Evolutionary conservation across 345 rosid genomes (phyloP).

Genomic region (Clausena lansium): DNA sequence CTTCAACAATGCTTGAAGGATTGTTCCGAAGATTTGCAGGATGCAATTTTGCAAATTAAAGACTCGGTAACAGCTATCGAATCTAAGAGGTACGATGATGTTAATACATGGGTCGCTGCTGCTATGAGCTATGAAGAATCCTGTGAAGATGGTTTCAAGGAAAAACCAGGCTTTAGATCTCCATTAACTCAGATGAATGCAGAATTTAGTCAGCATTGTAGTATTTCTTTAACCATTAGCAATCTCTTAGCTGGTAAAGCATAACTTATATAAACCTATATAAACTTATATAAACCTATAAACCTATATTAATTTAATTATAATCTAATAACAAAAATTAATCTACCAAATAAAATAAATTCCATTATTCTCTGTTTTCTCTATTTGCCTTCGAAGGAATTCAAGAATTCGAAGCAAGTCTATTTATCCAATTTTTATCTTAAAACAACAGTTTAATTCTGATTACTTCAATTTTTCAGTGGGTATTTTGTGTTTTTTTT

Average conservation of each 20-base stretch:
- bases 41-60: constrained; percentile 21
- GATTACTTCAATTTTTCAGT: neutral
- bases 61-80: constrained; percentile 19
- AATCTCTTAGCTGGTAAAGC: constrained; percentile 6
- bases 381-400: neutral
- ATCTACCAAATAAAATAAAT: neutral
- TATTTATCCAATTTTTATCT: neutral
- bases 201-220: constrained; percentile 15
- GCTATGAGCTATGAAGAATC: constrained; percentile 28
- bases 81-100: constrained; percentile 8
- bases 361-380: neutral
- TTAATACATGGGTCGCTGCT: constrained; percentile 19
- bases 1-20: constrained; percentile 20
- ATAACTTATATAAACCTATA: no score
- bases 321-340: no score
- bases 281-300: no score
- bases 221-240: constrained; percentile 16
- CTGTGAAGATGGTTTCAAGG: constrained; percentile 28
- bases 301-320: no score
- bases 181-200: constrained; percentile 18
- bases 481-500: neutral
- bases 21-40: constrained; percentile 20
- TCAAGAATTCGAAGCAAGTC: neutral
- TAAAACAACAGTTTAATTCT: neutral
- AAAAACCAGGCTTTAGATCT: neutral